Evolutionary conservation across 2,329 filamentous ascomycete species (phyloP).

Genomic region (Talaromyces atroroseus): DNA sequence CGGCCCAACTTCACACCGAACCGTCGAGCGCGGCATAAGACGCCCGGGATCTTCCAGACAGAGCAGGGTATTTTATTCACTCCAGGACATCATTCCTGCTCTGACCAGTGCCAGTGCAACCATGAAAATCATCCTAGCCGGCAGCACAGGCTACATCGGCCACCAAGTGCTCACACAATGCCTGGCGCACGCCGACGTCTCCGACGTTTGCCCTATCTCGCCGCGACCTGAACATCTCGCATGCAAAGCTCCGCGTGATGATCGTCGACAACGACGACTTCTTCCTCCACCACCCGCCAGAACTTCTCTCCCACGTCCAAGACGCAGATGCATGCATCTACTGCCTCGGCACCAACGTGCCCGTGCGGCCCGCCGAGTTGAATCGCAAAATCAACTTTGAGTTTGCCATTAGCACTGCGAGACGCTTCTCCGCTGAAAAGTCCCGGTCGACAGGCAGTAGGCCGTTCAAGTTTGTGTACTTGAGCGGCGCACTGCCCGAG

Average conservation of each 20-base stretch:
- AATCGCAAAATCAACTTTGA: constrained; percentile 27
- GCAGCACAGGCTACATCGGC: constrained; percentile 56
- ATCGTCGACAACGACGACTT: constrained; percentile 41
- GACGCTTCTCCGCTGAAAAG: constrained; percentile 23
- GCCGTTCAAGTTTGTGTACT: constrained; percentile 41
- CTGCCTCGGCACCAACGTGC: constrained; percentile 19
- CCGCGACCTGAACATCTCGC: constrained; percentile 38
- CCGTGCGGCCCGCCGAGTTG: constrained; percentile 11
- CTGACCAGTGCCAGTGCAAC: too few species aligned
- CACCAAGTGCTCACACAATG: constrained; percentile 49
- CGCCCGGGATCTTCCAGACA: background rate
- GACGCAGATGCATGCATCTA: constrained; percentile 45
- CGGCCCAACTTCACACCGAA: background rate
- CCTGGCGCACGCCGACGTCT: constrained; percentile 47
- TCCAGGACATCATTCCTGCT: background rate
- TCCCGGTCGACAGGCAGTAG: constrained; percentile 14
- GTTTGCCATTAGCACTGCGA: constrained; percentile 28
- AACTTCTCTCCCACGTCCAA: constrained; percentile 37
- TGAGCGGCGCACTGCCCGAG: constrained; percentile 34
- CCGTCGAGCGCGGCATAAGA: background rate
- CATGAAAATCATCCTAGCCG: constrained; percentile 58
- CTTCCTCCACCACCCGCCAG: constrained; percentile 48
- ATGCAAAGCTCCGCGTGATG: constrained; percentile 48
- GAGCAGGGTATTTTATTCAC: background rate
- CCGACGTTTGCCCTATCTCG: constrained; percentile 50